Evolutionary conservation across 257 asterid species (phyloP).

Genomic region (Galeopsis tetrahit): DNA sequence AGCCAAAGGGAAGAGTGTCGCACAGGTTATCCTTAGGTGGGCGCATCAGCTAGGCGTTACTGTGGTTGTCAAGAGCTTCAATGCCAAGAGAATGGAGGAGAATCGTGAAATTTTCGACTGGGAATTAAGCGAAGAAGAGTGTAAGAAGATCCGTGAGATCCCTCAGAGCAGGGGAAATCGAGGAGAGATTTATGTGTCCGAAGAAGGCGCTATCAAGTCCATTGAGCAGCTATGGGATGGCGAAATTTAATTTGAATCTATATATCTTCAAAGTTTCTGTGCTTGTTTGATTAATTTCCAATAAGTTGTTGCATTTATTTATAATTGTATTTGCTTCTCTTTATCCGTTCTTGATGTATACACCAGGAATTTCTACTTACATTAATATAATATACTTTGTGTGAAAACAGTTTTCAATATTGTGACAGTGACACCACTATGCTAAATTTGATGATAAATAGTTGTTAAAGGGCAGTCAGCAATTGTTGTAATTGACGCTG

Average conservation of each 20-base stretch:
- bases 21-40: conserved; percentile 4
- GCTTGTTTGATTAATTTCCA: background rate
- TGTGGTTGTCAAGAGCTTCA: background rate
- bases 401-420: too few relatives aligned
- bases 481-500: too few relatives aligned
- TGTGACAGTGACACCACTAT: too few relatives aligned
- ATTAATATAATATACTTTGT: too few relatives aligned
- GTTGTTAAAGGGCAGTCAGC: too few relatives aligned
- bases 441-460: too few relatives aligned
- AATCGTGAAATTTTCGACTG: conserved; percentile 14
- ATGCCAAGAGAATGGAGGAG: conserved; percentile 5
- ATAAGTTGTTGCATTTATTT: background rate
- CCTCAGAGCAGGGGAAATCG: background rate
- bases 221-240: conserved; percentile 16
- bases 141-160: background rate
- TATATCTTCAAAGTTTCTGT: background rate
- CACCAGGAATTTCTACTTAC: too few relatives aligned
- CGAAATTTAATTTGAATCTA: background rate
- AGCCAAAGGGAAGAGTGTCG: conserved; percentile 17
- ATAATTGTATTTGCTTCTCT: background rate
- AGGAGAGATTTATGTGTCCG: background rate
- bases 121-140: conserved; percentile 10
- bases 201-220: conserved; percentile 6
- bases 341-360: background rate
- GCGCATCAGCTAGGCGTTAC: background rate